Base-by-base conservation (phyloP, 2,329 filamentous ascomycete genomes). In the Sporothrix humicola region DNA sequence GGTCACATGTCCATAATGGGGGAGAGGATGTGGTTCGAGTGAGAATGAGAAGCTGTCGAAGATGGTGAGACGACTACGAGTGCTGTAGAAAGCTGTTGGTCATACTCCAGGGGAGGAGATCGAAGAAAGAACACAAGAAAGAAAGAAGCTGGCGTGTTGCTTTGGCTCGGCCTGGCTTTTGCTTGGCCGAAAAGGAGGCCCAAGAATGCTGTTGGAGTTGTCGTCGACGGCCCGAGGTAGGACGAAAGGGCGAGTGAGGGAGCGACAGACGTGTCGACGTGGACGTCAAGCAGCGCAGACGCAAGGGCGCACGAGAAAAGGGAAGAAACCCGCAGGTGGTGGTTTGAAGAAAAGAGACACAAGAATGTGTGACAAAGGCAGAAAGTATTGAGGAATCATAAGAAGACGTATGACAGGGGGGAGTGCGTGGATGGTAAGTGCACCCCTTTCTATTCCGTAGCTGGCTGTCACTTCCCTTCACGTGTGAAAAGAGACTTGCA, bases 131-230 rank as follows among this genome's bases (percentile, higher is more conserved):
- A 17, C 50, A 54, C 48, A 26, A 26, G 52, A 20, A 12, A 13
- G n/a, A 20, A 26, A 23, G 42, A 42, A 48, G 42, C 54, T 10
- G 12, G 54, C 31, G 31, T 37, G 52, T 56, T 23, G 52, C 1
- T 20, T 20, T 23, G 52, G n/a, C 4, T 48, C 20, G 42, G 42
- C 4, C 46, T 66, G n/a, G 61, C n/a, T 26, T 48, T 37, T 37
- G 23, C 23, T 58, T 26, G 37, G 37, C 59, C 20, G n/a, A 59
- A 46, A 66, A 66, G 61, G 61, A 66, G 61, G 52, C 37, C 17
- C 17, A 48, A 66, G 20, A 48, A 66, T 26, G 20, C 7, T 66
- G 42, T 20, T 48, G 61, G 2, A 7, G 20, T 59, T 37, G 56
- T 26, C 12, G 61, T 48, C 42, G 20, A 48, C 12, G 42, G 61